Evolutionary conservation across 2,329 filamentous ascomycete genomes (phyloP), one percentile per base, ranked within the genome.

Genomic region (Botrytis cinerea): DNA sequence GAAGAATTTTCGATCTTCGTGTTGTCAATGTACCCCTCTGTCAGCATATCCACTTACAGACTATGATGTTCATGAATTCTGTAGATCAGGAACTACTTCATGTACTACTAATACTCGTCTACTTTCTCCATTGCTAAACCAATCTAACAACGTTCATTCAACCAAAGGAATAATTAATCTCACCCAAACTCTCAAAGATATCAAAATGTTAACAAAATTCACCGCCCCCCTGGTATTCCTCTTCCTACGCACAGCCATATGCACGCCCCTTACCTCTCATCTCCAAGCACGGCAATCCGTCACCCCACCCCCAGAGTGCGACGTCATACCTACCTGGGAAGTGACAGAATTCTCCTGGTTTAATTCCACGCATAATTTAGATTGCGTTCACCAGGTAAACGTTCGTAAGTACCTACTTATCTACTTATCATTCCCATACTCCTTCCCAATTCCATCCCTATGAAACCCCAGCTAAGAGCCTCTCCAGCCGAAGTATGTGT

Each of bases 261-360:
- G 35, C 35, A 40, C 35, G 9, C 46, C 64, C 16, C 46, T 54
- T 35, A 40, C 18, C 25, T 25, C 46, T 4, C 46, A 40, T 35
- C 64, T 28, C 25, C 25, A 28, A 22, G 5, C 46, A 0, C 22
- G 22, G 3, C 64, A 68, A 68, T 9, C 64, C 16, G 35, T 54
- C 46, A 68, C 35, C 4, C 64, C 64, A 22, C 64, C 46, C 5
- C 35, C 64, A 54, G 64, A 68, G 54, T 68, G 64, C 46, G 64
- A 68, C 35, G 64, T 68, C 5, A 68, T 68, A 7, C 64, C 64
- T 10, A 54, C 64, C 2, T 68, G 64, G 64, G 64, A 68, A 51
- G 46, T 68, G 14, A 68, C 64, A 1, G 22, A 14, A 22, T 54
- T 68, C 4, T 4, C 7, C 64, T 68, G 64, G 64, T 68, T 54